A percentile compares a stretch with the other conserved stretches of the same genome.
These are phyloP conservation scores for Botrytis paeoniae DNA, from an alignment of 2,329 filamentous ascomycete genomes.

Conservation along the genomic window DNA sequence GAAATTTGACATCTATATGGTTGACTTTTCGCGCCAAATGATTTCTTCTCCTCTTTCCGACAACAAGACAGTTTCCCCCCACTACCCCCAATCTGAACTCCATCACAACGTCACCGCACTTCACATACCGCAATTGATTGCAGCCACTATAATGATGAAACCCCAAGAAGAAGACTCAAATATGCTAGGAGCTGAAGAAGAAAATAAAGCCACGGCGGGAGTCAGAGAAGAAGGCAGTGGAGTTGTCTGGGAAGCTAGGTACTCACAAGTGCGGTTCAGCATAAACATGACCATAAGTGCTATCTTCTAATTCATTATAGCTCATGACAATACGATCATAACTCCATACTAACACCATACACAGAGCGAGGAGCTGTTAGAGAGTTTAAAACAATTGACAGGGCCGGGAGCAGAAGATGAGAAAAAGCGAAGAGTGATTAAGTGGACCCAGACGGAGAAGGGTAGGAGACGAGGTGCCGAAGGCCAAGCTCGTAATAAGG, in stretches of 20 bases:
- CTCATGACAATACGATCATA: not conserved
- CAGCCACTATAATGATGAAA: not conserved
- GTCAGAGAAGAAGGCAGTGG: not conserved
- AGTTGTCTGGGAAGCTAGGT: not conserved
- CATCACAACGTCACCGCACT: not conserved
- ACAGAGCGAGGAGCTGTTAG: not conserved
- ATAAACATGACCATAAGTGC: not conserved
- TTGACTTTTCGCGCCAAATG: not conserved
- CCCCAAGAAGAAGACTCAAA: not conserved
- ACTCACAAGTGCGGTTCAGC: not conserved
- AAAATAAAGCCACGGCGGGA: not conserved
- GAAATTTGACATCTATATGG: not conserved
- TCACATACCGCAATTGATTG: not conserved
- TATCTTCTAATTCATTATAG: not conserved
- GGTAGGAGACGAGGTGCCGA: not conserved
- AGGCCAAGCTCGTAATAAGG: not conserved
- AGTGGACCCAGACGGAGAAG: not conserved
- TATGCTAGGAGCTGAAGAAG: not conserved
- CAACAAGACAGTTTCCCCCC: not conserved
- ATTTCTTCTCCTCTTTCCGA: not conserved
- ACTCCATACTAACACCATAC: not conserved
- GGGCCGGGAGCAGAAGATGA: conserved; percentile 4
- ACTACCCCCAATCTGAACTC: too few relatives aligned
- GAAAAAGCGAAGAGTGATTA: not conserved
- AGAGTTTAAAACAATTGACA: not conserved